A percentile compares a stretch with the other conserved stretches of the same genome.
These are phyloP conservation scores for Ormosia emarginata DNA, from an alignment of 306 rosid genomes.

Conservation along the genomic window DNA sequence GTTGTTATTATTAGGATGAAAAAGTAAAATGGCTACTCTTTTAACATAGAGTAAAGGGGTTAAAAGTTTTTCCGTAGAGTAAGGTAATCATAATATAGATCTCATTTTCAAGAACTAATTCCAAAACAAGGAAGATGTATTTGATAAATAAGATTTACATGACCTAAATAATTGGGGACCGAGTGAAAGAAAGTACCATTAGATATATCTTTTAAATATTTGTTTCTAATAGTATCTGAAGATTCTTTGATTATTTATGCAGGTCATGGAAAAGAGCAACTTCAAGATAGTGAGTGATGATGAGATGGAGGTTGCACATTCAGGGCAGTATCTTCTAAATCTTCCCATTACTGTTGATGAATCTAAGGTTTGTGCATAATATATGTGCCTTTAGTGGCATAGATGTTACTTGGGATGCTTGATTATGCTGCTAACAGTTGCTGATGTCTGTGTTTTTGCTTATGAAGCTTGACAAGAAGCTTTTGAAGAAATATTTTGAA, in stretches of 20 bases:
- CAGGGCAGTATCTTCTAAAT: constrained; percentile 90
- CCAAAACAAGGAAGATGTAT: constrained; percentile 4
- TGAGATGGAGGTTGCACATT: constrained; percentile 80
- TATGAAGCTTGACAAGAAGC: constrained; percentile 81
- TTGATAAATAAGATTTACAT: neutral
- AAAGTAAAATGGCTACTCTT: neutral
- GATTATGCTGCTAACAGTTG: constrained; percentile 30
- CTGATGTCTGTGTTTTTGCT: constrained; percentile 19
- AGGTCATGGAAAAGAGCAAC: constrained; percentile 97
- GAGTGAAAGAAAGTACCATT: constrained; percentile 1
- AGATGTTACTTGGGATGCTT: constrained; percentile 8
- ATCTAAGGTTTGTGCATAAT: constrained; percentile 63
- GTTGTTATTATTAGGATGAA: neutral
- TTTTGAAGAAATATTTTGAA: constrained; percentile 70
- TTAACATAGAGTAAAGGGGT: neutral
- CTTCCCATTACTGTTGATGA: constrained; percentile 94
- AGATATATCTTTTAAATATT: neutral
- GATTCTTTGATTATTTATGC: constrained; percentile 17
- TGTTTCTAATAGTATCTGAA: neutral
- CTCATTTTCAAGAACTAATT: neutral
- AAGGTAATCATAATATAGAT: neutral
- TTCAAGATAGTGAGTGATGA: constrained; percentile 74
- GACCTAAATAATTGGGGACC: neutral
- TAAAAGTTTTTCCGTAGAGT: neutral
- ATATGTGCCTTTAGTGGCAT: neutral